These are phyloP conservation scores for Phlyctochytrium bullatum DNA, from an alignment of 192 early-diverging fungal genomes.

Conservation along the genomic window DNA sequence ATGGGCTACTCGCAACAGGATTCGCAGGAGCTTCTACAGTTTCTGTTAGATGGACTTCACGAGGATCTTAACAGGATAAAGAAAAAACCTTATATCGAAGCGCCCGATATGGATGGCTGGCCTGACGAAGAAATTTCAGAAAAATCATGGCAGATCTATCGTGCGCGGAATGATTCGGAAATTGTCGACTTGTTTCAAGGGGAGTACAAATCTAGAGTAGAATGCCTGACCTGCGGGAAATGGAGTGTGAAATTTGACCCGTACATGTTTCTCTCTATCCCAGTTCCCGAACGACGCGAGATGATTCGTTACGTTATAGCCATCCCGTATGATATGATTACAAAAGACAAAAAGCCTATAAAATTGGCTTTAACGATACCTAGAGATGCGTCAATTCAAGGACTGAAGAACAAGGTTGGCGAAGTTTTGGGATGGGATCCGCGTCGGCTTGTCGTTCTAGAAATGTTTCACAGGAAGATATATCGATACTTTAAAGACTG, in stretches of 20 bases:
- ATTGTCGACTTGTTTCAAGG: conserved; percentile 79
- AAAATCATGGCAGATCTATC: conserved; percentile 73
- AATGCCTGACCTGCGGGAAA: conserved; percentile 51
- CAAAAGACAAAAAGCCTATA: conserved; percentile 10
- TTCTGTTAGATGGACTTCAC: conserved; percentile 80
- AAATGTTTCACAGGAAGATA: conserved; percentile 52
- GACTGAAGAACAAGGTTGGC: conserved; percentile 60
- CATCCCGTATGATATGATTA: background rate
- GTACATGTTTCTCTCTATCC: conserved; percentile 74
- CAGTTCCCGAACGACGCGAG: conserved; percentile 69
- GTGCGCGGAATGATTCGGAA: conserved; percentile 72
- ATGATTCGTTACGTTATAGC: conserved; percentile 30
- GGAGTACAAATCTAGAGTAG: conserved; percentile 61
- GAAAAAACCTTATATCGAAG: conserved; percentile 76
- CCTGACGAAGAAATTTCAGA: conserved; percentile 67
- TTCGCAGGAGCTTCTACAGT: conserved; percentile 80
- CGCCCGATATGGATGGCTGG: conserved; percentile 68
- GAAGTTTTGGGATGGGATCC: conserved; percentile 47
- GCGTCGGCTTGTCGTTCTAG: conserved; percentile 39
- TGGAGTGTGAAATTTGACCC: conserved; percentile 80
- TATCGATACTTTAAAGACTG: conserved; percentile 53
- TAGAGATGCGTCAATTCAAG: conserved; percentile 61
- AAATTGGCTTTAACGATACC: conserved; percentile 39
- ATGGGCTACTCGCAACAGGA: conserved; percentile 80
- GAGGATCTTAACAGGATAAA: conserved; percentile 82